Evolutionary conservation across 805 yeast genomes (phyloP).

Genomic region (Limtongia smithiae): DNA sequence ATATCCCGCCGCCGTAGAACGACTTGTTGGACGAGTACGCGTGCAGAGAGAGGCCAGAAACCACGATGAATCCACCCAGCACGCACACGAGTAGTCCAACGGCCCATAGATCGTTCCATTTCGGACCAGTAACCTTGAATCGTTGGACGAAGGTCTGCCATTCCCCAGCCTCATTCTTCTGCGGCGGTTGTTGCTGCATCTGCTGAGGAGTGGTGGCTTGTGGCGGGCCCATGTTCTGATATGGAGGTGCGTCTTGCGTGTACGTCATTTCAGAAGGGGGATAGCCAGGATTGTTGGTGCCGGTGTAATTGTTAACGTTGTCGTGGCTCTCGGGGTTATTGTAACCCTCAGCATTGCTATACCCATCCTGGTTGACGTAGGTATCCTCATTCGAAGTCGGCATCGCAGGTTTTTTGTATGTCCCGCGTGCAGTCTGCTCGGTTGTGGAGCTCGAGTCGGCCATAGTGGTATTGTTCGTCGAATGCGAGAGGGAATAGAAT

Average conservation of each 20-base stretch:
- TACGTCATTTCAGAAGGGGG: conserved; percentile 16
- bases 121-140: conserved; percentile 62
- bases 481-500: too few species aligned
- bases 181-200: too few species aligned
- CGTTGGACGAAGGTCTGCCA: conserved; percentile 59
- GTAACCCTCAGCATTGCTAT: too few species aligned
- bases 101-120: conserved; percentile 62
- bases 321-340: too few species aligned
- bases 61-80: conserved; percentile 60
- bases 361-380: too few species aligned
- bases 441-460: too few species aligned
- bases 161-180: conserved; percentile 10
- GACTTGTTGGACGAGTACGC: conserved; percentile 57
- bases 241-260: conserved; percentile 15
- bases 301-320: neutral
- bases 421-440: too few species aligned
- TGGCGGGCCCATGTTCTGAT: conserved; percentile 8
- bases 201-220: neutral
- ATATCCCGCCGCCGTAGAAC: conserved; percentile 61
- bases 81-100: conserved; percentile 54
- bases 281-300: too few species aligned
- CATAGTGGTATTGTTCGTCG: too few species aligned
- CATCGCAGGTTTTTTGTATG: too few species aligned
- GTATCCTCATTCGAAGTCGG: too few species aligned
- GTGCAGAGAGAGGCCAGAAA: conserved; percentile 65